These are phyloP conservation scores for Athelia sp. DNA, from an alignment of 1,284 basidiomycete species.

Conservation along the genomic window DNA sequence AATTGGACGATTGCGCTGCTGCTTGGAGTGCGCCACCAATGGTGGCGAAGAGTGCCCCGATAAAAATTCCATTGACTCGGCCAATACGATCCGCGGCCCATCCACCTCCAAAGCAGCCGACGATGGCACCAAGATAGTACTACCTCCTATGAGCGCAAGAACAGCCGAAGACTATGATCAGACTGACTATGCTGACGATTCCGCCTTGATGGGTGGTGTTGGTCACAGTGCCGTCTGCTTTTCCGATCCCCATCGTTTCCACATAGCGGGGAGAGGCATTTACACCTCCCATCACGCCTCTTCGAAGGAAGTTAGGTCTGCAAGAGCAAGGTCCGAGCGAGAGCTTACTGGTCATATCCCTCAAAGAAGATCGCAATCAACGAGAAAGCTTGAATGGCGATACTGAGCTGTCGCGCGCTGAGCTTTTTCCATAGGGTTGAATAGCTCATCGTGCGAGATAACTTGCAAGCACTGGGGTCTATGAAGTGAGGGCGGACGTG, in stretches of 20 bases:
- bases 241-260: neutral
- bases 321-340: neutral
- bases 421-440: neutral
- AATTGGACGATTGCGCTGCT: constrained; percentile 30
- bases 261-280: neutral
- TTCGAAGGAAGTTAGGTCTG: neutral
- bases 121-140: constrained; percentile 44
- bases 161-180: neutral
- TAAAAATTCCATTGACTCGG: constrained; percentile 38
- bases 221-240: constrained; percentile 30
- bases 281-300: constrained; percentile 1
- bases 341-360: neutral
- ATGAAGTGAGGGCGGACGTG: too few relatives aligned
- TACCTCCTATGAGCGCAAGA: constrained; percentile 6
- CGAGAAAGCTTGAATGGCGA: neutral
- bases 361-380: neutral
- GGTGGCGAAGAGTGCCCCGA: constrained; percentile 38
- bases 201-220: constrained; percentile 46
- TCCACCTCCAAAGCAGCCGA: constrained; percentile 46
- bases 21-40: constrained; percentile 46
- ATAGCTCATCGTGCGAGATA: neutral
- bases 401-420: neutral
- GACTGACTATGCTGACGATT: constrained; percentile 37
- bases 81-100: constrained; percentile 31
- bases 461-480: too few relatives aligned